Conservation (phyloP, 164 flowering plant species). For the Dillenia turbinata region DNA sequence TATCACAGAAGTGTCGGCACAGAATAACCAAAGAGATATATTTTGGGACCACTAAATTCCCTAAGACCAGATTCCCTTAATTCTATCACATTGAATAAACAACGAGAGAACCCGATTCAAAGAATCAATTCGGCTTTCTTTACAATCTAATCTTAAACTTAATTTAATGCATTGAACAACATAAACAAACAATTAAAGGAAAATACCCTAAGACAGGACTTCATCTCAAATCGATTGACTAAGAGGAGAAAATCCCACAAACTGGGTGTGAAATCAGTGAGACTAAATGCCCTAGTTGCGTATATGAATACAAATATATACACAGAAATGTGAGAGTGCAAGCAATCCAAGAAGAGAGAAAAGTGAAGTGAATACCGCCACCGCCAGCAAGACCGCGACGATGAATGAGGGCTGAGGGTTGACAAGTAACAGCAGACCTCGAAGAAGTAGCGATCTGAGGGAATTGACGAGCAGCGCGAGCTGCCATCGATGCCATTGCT, state of each 20-base stretch:
- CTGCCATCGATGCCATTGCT: conserved; percentile 18
- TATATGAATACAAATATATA: no score
- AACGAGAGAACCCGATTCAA: no score
- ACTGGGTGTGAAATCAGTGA: not conserved
- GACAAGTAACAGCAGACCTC: conserved; percentile 8
- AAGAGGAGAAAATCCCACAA: not conserved
- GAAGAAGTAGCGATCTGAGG: conserved; percentile 19
- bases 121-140: no score
- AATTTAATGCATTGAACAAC: no score
- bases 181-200: not conserved
- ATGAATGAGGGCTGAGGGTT: conserved; percentile 34
- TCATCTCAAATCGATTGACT: not conserved
- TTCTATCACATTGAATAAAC: no score
- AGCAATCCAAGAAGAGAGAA: not conserved
- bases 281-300: not conserved
- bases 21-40: no score
- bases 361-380: conserved; percentile 32
- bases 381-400: conserved; percentile 73
- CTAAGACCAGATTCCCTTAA: no score
- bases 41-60: no score
- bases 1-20: no score
- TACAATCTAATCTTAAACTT: no score
- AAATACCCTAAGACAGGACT: not conserved
- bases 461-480: conserved; percentile 22
- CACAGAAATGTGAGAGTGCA: no score